These are phyloP conservation scores for Sarocladiaceae sp. DNA, from an alignment of 2,329 filamentous ascomycete genomes.

Conservation along the genomic window DNA sequence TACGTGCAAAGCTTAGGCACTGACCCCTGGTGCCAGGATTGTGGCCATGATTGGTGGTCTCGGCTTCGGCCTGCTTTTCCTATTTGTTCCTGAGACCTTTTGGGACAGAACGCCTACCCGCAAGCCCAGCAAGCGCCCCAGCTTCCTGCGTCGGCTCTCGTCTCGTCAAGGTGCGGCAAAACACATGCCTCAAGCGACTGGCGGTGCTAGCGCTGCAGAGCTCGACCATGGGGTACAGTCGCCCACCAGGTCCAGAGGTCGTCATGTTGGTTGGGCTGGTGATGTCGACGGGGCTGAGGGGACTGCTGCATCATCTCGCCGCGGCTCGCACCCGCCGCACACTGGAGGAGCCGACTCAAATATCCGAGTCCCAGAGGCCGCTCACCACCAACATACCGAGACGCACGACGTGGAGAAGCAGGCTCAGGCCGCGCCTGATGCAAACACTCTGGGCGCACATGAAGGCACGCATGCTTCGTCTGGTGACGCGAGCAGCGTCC, in stretches of 20 bases:
- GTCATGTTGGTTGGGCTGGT: slow-evolving; percentile 1
- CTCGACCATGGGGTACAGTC: too few species aligned
- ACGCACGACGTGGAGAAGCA: not conserved
- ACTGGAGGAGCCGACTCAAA: not conserved
- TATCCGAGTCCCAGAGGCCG: too few species aligned
- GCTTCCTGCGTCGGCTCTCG: slow-evolving; percentile 42
- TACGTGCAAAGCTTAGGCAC: not conserved
- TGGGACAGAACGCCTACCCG: slow-evolving; percentile 75
- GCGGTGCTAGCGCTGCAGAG: not conserved
- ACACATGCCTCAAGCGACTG: slow-evolving; percentile 7
- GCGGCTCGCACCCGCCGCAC: not conserved
- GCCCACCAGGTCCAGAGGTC: not conserved
- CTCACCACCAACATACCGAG: too few species aligned
- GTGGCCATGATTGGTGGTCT: slow-evolving; percentile 74
- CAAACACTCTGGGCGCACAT: not conserved
- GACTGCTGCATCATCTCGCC: not conserved
- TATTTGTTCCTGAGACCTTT: slow-evolving; percentile 92
- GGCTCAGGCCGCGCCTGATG: not conserved
- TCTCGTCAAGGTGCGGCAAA: slow-evolving; percentile 27
- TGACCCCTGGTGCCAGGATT: slow-evolving; percentile 64
- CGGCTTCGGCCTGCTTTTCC: slow-evolving; percentile 65
- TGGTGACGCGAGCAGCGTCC: not conserved
- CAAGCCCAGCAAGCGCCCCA: slow-evolving; percentile 33
- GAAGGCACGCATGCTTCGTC: slow-evolving; percentile 1
- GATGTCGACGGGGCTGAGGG: not conserved